Percentiles rank a stretch among this genome's conserved stretches.
Conservation (phyloP, 306 rosid genomes). For the Chamaecrista fasciculata region DNA sequence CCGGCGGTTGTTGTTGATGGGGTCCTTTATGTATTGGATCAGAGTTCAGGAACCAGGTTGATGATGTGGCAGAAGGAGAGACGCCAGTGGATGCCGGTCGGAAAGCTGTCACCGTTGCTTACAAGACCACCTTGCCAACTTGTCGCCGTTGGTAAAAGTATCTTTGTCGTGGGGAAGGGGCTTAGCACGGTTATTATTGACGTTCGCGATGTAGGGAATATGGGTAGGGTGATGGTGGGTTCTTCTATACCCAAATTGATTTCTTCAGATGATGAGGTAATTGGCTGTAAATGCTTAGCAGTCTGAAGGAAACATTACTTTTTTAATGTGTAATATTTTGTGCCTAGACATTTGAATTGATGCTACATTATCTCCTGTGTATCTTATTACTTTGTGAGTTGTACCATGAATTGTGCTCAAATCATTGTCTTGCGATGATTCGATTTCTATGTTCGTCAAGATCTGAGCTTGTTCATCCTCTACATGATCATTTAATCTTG, state of each 20-base stretch:
- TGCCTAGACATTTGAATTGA: not conserved
- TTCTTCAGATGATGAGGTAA: constrained; percentile 54
- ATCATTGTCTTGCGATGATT: not conserved
- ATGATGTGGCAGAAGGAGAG: constrained; percentile 66
- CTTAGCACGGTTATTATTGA: constrained; percentile 79
- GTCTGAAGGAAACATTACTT: constrained; percentile 36
- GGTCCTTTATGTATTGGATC: constrained; percentile 66
- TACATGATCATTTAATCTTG: not conserved
- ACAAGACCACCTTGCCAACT: constrained; percentile 79
- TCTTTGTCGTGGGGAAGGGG: constrained; percentile 72
- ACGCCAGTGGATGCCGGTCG: constrained; percentile 67
- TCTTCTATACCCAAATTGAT: constrained; percentile 62
- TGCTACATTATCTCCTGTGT: constrained; percentile 14
- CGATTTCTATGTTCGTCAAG: not conserved
- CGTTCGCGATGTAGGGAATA: constrained; percentile 50
- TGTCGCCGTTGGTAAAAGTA: constrained; percentile 67
- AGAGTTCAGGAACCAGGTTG: constrained; percentile 69
- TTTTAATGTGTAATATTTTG: not conserved
- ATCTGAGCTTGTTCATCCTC: not conserved
- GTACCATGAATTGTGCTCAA: not conserved
- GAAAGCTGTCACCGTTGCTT: constrained; percentile 73
- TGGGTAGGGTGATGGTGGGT: constrained; percentile 58
- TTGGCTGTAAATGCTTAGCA: constrained; percentile 70
- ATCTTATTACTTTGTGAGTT: not conserved
- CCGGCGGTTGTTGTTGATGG: constrained; percentile 74